A percentile compares a stretch with the other conserved stretches of the same genome.
phyloP scores from a whole-genome alignment of 2,329 filamentous ascomycete genomes.

The Rhinocladiella mackenziei region DNA sequence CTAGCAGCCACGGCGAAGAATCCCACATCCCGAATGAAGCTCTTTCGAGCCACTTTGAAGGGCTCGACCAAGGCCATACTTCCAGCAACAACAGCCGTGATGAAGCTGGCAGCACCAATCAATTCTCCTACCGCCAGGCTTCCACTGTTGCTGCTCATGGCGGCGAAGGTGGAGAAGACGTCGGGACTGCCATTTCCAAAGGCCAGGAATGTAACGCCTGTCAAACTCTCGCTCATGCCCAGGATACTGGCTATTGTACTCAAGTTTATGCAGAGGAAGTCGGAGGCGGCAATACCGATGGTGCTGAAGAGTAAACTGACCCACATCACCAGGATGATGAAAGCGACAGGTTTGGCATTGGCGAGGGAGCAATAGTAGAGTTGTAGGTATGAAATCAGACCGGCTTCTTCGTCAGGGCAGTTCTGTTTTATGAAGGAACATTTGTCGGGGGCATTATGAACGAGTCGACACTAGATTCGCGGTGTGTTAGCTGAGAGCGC shows the following conservation, averaged over 20 bases:
- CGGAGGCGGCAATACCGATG: constrained; percentile 94
- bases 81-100: constrained; percentile 90
- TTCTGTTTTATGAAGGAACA: constrained; percentile 80
- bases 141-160: constrained; percentile 95
- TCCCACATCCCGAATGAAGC: constrained; percentile 83
- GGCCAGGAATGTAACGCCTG: constrained; percentile 91
- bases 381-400: constrained; percentile 79
- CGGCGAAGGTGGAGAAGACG: constrained; percentile 97
- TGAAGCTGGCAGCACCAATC: constrained; percentile 91
- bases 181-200: constrained; percentile 98
- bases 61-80: constrained; percentile 97
- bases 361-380: constrained; percentile 83
- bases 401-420: constrained; percentile 84
- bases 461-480: constrained; percentile 65
- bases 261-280: constrained; percentile 97
- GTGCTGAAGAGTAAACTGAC: constrained; percentile 88
- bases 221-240: constrained; percentile 91
- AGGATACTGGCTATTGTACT: constrained; percentile 86
- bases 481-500: constrained; percentile 10
- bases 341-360: constrained; percentile 69
- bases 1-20: constrained; percentile 86
- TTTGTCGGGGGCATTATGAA: constrained; percentile 73
- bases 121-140: constrained; percentile 93
- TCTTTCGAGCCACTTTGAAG: constrained; percentile 83
- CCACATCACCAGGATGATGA: constrained; percentile 74